A percentile compares a stretch with the other conserved stretches of the same genome.
Conservation (phyloP, 1,139 yeast genomes). For the Yamadazyma atmosphaerica region DNA sequence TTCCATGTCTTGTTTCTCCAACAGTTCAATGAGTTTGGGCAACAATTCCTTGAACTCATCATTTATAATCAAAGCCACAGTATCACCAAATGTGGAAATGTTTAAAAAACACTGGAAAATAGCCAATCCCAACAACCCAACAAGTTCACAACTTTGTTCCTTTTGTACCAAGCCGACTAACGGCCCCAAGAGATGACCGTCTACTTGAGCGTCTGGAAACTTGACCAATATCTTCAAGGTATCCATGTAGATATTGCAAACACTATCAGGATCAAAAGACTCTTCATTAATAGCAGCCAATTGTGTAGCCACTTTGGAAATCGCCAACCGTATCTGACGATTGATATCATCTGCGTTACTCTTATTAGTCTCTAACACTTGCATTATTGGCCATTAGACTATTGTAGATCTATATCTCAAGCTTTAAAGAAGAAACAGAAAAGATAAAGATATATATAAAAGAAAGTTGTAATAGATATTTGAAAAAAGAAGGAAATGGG, state of each 20-base stretch:
- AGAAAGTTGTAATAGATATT: too few species aligned
- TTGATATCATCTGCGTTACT: conserved; percentile 3
- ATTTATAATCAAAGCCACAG: neutral
- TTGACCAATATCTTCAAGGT: conserved; percentile 7
- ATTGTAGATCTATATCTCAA: too few species aligned
- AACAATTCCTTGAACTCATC: neutral
- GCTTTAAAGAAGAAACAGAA: neutral
- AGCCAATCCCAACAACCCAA: conserved; percentile 5
- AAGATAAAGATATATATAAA: too few species aligned
- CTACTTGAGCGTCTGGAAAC: conserved; percentile 45
- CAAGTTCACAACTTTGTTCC: neutral
- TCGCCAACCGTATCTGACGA: conserved; percentile 3
- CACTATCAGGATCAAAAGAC: conserved; percentile 3
- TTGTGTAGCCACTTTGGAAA: conserved; percentile 6
- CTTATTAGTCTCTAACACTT: conserved; percentile 5
- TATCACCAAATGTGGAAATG: conserved; percentile 5
- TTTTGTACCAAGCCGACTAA: conserved; percentile 5
- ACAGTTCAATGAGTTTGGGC: neutral
- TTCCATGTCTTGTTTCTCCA: too few species aligned
- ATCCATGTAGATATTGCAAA: conserved; percentile 5
- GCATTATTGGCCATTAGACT: conserved; percentile 4
- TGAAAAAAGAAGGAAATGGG: too few species aligned
- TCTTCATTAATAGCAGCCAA: conserved; percentile 2
- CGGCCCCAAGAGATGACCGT: conserved; percentile 14
- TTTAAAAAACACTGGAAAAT: conserved; percentile 8